These are phyloP conservation scores for Castanea mollissima DNA, from an alignment of 306 rosid genomes.

Conservation along the genomic window DNA sequence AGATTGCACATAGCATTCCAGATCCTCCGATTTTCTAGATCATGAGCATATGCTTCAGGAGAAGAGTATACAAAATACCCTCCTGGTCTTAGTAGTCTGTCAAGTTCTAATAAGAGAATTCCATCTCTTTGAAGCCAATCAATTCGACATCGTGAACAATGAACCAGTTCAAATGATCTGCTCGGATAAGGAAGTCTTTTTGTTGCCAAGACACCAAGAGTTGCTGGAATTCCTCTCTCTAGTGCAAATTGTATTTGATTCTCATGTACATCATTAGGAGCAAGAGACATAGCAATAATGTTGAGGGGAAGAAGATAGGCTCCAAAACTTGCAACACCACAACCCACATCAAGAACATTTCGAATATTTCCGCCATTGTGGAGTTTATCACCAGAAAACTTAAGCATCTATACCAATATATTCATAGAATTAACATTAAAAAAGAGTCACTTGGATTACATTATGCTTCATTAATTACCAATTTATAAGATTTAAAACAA, in stretches of 20 bases:
- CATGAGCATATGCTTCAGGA: conserved; percentile 64
- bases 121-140: conserved; percentile 70
- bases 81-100: conserved; percentile 60
- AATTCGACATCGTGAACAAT: conserved; percentile 67
- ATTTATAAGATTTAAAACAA: background rate
- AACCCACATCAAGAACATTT: conserved; percentile 58
- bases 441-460: background rate
- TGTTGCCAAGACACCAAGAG: conserved; percentile 66
- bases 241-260: conserved; percentile 69
- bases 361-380: conserved; percentile 50
- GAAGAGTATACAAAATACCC: conserved; percentile 63
- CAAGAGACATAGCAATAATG: conserved; percentile 53
- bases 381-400: conserved; percentile 50
- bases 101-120: conserved; percentile 53
- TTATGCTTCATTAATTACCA: background rate
- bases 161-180: conserved; percentile 61
- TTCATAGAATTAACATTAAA: background rate
- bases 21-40: conserved; percentile 48
- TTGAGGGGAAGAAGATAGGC: conserved; percentile 59
- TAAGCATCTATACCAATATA: conserved; percentile 47
- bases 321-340: conserved; percentile 76
- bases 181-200: conserved; percentile 68
- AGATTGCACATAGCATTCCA: conserved; percentile 53
- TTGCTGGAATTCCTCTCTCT: conserved; percentile 65
- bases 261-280: conserved; percentile 64